A percentile compares a stretch with the other conserved stretches of the same genome.
phyloP scores from a whole-genome alignment of 345 rosid species.

The Hibiscus syriacus region DNA sequence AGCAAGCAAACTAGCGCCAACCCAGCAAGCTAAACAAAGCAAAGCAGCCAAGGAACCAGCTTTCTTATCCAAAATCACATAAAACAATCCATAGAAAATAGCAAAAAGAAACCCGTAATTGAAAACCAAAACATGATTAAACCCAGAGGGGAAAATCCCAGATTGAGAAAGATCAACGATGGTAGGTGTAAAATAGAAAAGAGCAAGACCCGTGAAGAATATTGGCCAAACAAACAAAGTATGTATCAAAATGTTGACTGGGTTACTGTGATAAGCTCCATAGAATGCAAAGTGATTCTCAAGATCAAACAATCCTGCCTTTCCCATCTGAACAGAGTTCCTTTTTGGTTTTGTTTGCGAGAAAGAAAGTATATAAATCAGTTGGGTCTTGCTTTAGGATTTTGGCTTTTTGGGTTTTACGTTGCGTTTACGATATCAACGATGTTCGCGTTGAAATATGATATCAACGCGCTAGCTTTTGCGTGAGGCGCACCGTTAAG shows the following conservation, averaged over 20 bases:
- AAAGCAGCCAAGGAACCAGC: constrained; percentile 80
- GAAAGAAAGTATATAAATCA: neutral
- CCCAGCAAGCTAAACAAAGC: constrained; percentile 74
- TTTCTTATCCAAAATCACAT: constrained; percentile 54
- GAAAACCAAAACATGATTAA: constrained; percentile 35
- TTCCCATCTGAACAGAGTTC: constrained; percentile 15
- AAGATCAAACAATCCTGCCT: constrained; percentile 57
- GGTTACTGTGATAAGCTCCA: constrained; percentile 86
- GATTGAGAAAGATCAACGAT: constrained; percentile 27
- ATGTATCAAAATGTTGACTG: constrained; percentile 61
- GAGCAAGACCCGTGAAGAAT: constrained; percentile 58
- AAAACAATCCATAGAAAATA: constrained; percentile 48
- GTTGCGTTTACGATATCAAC: too few relatives aligned
- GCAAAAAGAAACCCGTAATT: constrained; percentile 55
- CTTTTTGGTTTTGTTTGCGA: neutral
- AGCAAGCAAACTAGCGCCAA: constrained; percentile 54
- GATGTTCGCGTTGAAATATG: too few relatives aligned
- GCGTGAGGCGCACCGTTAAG: too few relatives aligned
- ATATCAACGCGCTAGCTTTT: too few relatives aligned
- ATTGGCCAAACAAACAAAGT: constrained; percentile 83
- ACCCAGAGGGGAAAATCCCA: constrained; percentile 29
- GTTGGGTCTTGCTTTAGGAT: too few relatives aligned
- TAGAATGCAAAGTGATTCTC: constrained; percentile 89
- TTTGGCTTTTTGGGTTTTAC: too few relatives aligned
- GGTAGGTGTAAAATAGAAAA: constrained; percentile 50